Conservation (phyloP, 129 eudicot genomes). For the Centrapalus pauciflorus region DNA sequence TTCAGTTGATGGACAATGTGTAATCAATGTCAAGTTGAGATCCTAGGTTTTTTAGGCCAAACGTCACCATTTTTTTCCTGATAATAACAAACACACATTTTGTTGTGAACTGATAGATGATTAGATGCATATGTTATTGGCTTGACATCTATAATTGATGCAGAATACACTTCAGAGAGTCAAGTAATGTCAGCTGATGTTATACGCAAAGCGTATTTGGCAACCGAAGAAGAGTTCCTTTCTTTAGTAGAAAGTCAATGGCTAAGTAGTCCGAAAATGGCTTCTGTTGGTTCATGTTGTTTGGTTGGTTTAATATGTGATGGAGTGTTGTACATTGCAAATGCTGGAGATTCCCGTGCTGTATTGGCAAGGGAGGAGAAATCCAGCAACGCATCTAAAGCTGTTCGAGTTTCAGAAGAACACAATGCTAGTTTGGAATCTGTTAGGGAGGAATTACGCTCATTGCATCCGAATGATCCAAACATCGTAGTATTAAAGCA, state of each 20-base stretch:
- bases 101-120: background rate
- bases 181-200: conserved; percentile 54
- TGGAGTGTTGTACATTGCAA: conserved; percentile 56
- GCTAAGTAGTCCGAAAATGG: conserved; percentile 45
- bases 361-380: conserved; percentile 49
- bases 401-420: conserved; percentile 52
- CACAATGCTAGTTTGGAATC: conserved; percentile 54
- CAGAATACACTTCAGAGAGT: conserved; percentile 50
- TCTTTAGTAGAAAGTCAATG: conserved; percentile 36
- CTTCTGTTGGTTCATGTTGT: conserved; percentile 74
- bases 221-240: conserved; percentile 48
- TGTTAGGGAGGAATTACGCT: conserved; percentile 49
- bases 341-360: conserved; percentile 69
- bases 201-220: conserved; percentile 48
- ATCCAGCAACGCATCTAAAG: conserved; percentile 20
- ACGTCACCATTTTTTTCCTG: no score
- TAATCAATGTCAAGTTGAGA: background rate
- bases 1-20: background rate
- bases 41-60: no score
- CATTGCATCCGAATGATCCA: conserved; percentile 58
- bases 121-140: conserved; percentile 18
- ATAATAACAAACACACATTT: no score
- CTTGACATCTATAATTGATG: conserved; percentile 35
- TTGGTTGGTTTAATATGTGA: conserved; percentile 55
- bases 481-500: conserved; percentile 58